Percentiles rank a stretch among this genome's conserved stretches.
phyloP scores from a whole-genome alignment of 1,139 yeast species.

The Zygotorulaspora mrakii region DNA sequence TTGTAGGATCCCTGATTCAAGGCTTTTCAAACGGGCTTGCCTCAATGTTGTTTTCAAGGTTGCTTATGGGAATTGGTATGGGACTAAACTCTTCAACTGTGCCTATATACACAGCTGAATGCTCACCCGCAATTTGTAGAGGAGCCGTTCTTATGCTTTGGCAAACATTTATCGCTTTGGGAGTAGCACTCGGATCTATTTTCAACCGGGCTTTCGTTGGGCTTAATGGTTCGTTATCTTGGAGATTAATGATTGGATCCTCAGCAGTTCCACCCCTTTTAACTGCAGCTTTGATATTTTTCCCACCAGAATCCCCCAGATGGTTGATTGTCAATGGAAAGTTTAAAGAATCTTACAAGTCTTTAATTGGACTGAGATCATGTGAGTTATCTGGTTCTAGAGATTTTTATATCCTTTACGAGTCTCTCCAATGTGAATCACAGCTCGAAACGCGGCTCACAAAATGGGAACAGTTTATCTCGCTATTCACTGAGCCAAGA shows the following conservation, averaged over 20 bases:
- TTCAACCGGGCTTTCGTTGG: slow-evolving; percentile 40
- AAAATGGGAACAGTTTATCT: slow-evolving; percentile 40
- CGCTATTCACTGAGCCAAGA: slow-evolving; percentile 48
- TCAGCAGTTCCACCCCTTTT: slow-evolving; percentile 37
- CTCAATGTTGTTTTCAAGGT: slow-evolving; percentile 47
- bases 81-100: slow-evolving; percentile 41
- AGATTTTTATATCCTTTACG: slow-evolving; percentile 46
- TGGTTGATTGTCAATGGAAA: slow-evolving; percentile 44
- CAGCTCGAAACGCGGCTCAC: slow-evolving; percentile 39
- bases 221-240: slow-evolving; percentile 29
- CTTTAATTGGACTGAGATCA: slow-evolving; percentile 39
- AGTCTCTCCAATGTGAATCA: slow-evolving; percentile 43
- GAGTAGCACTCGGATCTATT: slow-evolving; percentile 40
- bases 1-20: slow-evolving; percentile 48
- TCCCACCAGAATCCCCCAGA: slow-evolving; percentile 47
- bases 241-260: slow-evolving; percentile 42
- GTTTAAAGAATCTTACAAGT: slow-evolving; percentile 38
- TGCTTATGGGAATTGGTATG: slow-evolving; percentile 39
- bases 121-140: slow-evolving; percentile 49
- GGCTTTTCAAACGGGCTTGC: slow-evolving; percentile 48
- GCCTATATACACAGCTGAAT: slow-evolving; percentile 49
- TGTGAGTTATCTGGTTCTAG: slow-evolving; percentile 46
- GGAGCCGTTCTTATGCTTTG: slow-evolving; percentile 43
- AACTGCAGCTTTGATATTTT: slow-evolving; percentile 21
- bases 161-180: slow-evolving; percentile 42